phyloP scores from a whole-genome alignment of 805 yeast species.

The Saccharomycopsis synnaedendra region DNA sequence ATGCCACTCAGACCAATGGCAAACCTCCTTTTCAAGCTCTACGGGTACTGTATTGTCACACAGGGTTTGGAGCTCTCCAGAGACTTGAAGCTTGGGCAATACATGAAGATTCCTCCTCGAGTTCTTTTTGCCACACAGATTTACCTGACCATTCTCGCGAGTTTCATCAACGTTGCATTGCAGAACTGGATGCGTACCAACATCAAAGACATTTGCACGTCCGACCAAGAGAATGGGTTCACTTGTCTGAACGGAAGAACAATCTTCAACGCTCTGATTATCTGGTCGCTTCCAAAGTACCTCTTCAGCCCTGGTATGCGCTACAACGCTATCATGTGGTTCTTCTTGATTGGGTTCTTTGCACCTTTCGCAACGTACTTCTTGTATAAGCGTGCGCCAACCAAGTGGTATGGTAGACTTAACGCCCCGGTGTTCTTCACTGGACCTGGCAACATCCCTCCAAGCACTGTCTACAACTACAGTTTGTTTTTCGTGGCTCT shows the following conservation, averaged over 20 bases:
- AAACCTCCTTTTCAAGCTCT: conserved; percentile 40
- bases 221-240: conserved; percentile 32
- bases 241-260: conserved; percentile 34
- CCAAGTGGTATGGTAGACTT: conserved; percentile 26
- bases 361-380: conserved; percentile 26
- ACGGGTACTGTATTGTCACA: conserved; percentile 41
- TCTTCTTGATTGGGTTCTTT: conserved; percentile 41
- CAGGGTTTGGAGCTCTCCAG: conserved; percentile 41
- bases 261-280: conserved; percentile 36
- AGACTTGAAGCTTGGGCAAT: conserved; percentile 46
- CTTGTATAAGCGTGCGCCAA: conserved; percentile 22
- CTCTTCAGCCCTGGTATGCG: conserved; percentile 38
- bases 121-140: conserved; percentile 37
- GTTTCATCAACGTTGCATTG: conserved; percentile 26
- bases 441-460: conserved; percentile 55
- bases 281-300: conserved; percentile 43
- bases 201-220: conserved; percentile 31
- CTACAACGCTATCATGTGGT: conserved; percentile 45
- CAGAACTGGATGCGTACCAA: conserved; percentile 31
- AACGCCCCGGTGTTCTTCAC: conserved; percentile 57
- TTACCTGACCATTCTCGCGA: conserved; percentile 28
- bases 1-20: conserved; percentile 46
- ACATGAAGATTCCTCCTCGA: conserved; percentile 47
- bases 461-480: conserved; percentile 63
- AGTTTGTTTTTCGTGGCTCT: conserved; percentile 40